Evolutionary conservation across 495 filamentous ascomycete genomes (phyloP).

Genomic region (Oidiodendron maius): DNA sequence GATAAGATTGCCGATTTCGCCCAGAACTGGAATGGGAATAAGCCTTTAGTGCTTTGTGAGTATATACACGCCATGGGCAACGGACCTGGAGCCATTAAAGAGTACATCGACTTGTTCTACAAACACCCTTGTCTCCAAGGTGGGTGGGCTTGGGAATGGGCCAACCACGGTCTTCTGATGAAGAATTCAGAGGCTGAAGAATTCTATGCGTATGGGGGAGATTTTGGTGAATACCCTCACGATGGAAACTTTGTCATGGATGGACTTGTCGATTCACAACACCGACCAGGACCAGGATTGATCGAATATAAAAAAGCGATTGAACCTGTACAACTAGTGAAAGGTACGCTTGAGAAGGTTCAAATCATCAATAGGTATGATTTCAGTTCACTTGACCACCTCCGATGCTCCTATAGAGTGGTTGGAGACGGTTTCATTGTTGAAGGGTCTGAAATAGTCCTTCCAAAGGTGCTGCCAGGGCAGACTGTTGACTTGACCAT

Average conservation of each 20-base stretch:
- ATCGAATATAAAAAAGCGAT: slow-evolving; percentile 60
- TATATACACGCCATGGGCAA: slow-evolving; percentile 74
- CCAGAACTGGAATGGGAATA: slow-evolving; percentile 31
- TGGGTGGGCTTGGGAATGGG: slow-evolving; percentile 74
- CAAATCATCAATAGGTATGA: slow-evolving; percentile 49
- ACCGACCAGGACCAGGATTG: slow-evolving; percentile 54
- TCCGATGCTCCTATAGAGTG: slow-evolving; percentile 40
- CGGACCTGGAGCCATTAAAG: slow-evolving; percentile 59
- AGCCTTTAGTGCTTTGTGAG: slow-evolving; percentile 63
- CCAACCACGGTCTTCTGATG: slow-evolving; percentile 60
- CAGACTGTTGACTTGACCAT: slow-evolving; percentile 1
- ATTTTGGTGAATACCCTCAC: slow-evolving; percentile 66
- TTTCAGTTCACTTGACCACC: slow-evolving; percentile 42
- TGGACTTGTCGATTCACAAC: slow-evolving; percentile 54
- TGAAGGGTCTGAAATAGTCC: too few relatives aligned
- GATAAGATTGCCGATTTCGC: slow-evolving; percentile 36
- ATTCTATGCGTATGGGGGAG: slow-evolving; percentile 64
- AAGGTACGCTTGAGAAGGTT: slow-evolving; percentile 19
- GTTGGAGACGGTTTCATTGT: slow-evolving; percentile 33
- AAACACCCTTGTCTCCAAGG: slow-evolving; percentile 58
- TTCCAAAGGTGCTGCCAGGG: slow-evolving; percentile 6
- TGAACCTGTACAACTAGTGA: slow-evolving; percentile 49
- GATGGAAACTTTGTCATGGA: slow-evolving; percentile 66
- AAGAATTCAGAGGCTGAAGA: slow-evolving; percentile 45
- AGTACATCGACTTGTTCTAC: slow-evolving; percentile 63